phyloP scores from a whole-genome alignment of 2,329 filamentous ascomycete species.

The Dendrostoma leiphaemia region DNA sequence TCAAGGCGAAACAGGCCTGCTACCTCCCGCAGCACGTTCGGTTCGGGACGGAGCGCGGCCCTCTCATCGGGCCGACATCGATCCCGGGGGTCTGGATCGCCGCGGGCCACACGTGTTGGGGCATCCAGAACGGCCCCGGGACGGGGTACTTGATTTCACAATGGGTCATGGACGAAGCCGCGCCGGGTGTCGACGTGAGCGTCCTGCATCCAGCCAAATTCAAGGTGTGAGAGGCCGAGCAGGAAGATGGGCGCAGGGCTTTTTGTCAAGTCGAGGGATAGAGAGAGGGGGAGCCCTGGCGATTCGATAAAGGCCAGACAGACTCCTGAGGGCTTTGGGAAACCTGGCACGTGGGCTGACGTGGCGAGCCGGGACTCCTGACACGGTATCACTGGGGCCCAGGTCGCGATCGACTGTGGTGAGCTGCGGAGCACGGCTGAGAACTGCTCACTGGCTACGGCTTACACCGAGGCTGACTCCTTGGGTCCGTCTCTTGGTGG shows the following conservation, averaged over 20 bases:
- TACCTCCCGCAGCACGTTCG: constrained; percentile 79
- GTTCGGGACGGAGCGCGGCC: constrained; percentile 60
- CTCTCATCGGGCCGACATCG: constrained; percentile 74
- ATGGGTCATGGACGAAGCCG: constrained; percentile 70
- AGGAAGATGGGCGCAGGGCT: not conserved
- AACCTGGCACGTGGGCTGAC: too few relatives aligned
- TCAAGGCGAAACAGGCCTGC: constrained; percentile 82
- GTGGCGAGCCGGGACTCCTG: too few relatives aligned
- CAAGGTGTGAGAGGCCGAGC: constrained; percentile 41
- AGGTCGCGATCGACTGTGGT: too few relatives aligned
- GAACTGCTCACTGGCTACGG: too few relatives aligned
- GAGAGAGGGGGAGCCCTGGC: not conserved
- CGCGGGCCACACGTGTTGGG: constrained; percentile 95
- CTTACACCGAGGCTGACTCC: too few relatives aligned
- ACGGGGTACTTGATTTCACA: constrained; percentile 82
- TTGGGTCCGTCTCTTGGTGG: too few relatives aligned
- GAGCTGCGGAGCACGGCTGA: too few relatives aligned
- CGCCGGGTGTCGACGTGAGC: constrained; percentile 65
- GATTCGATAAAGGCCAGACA: too few relatives aligned
- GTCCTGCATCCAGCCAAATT: constrained; percentile 67
- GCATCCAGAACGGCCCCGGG: constrained; percentile 90
- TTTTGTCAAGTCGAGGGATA: not conserved
- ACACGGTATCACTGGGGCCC: too few relatives aligned
- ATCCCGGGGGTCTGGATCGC: constrained; percentile 77
- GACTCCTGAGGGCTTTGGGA: too few relatives aligned